Percentiles rank a stretch among this genome's conserved stretches.
phyloP scores from a whole-genome alignment of 2,329 filamentous ascomycete species.

The Eurotiales sp. region DNA sequence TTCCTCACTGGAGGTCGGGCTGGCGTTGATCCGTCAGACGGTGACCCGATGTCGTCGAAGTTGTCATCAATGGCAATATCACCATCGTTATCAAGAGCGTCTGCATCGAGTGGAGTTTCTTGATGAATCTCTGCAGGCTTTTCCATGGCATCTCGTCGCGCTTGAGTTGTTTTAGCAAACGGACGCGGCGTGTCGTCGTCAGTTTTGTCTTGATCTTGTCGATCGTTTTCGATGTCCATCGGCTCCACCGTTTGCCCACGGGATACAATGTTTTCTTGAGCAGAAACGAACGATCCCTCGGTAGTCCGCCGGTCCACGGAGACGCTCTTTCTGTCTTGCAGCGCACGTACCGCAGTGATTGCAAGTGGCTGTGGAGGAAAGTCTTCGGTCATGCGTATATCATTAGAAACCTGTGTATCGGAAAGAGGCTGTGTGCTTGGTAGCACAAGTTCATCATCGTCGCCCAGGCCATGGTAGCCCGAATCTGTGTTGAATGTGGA shows the following conservation, averaged over 20 bases:
- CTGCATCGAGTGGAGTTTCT: slow-evolving; percentile 13
- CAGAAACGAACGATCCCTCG: slow-evolving; percentile 47
- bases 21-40: slow-evolving; percentile 46
- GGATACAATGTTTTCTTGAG: slow-evolving; percentile 35
- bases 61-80: slow-evolving; percentile 32
- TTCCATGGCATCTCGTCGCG: slow-evolving; percentile 12
- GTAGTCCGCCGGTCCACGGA: slow-evolving; percentile 36
- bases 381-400: slow-evolving; percentile 17
- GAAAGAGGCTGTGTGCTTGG: slow-evolving; percentile 23
- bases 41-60: slow-evolving; percentile 46
- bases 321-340: slow-evolving; percentile 20
- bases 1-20: slow-evolving; percentile 68
- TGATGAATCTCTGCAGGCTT: slow-evolving; percentile 19
- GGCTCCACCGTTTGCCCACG: slow-evolving; percentile 37
- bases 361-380: slow-evolving; percentile 12
- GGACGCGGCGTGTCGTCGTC: slow-evolving; percentile 18
- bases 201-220: slow-evolving; percentile 20
- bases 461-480: slow-evolving; percentile 46
- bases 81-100: slow-evolving; percentile 21
- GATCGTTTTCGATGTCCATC: slow-evolving; percentile 27
- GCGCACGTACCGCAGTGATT: slow-evolving; percentile 18
- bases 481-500: slow-evolving; percentile 43
- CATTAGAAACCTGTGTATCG: slow-evolving; percentile 17
- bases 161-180: slow-evolving; percentile 13
- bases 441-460: slow-evolving; percentile 37